A percentile compares a stretch with the other conserved stretches of the same genome.
phyloP scores from a whole-genome alignment of 257 asterid genomes.

The Ocimum tenuiflorum region DNA sequence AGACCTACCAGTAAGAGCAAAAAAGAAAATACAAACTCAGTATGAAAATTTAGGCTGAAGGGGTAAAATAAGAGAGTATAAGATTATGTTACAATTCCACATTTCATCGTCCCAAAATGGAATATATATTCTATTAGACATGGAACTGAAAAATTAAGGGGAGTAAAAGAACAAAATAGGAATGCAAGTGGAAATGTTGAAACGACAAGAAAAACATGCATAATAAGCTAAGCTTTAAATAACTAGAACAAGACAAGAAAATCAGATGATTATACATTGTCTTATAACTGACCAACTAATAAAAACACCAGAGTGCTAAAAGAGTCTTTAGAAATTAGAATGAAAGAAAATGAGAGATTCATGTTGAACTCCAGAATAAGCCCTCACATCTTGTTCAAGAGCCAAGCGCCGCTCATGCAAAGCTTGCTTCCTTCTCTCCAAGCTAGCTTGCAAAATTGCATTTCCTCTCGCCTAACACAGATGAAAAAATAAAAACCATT shows the following conservation, averaged over 20 bases:
- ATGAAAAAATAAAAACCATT: constrained; percentile 11
- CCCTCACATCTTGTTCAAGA: constrained; percentile 90
- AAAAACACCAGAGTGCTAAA: neutral
- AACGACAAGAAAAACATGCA: neutral
- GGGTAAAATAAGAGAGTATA: neutral
- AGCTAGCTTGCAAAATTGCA: constrained; percentile 95
- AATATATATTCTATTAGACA: neutral
- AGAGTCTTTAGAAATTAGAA: too few species aligned
- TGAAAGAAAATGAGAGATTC: neutral
- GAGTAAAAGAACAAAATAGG: neutral
- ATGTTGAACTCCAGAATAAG: neutral
- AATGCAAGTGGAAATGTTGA: neutral
- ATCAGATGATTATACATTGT: neutral
- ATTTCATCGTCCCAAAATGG: neutral
- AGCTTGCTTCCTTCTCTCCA: constrained; percentile 96
- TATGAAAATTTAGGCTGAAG: neutral
- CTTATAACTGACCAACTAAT: neutral
- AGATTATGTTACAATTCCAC: neutral
- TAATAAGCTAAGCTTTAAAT: neutral
- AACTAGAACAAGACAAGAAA: neutral
- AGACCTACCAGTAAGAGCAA: constrained; percentile 42
- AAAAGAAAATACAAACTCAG: constrained; percentile 13
- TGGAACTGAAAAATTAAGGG: neutral
- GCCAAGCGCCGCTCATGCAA: constrained; percentile 92
- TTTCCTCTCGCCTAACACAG: constrained; percentile 79